phyloP scores from a whole-genome alignment of 176 grass and related monocot genomes.

The Oryza glaberrima region DNA sequence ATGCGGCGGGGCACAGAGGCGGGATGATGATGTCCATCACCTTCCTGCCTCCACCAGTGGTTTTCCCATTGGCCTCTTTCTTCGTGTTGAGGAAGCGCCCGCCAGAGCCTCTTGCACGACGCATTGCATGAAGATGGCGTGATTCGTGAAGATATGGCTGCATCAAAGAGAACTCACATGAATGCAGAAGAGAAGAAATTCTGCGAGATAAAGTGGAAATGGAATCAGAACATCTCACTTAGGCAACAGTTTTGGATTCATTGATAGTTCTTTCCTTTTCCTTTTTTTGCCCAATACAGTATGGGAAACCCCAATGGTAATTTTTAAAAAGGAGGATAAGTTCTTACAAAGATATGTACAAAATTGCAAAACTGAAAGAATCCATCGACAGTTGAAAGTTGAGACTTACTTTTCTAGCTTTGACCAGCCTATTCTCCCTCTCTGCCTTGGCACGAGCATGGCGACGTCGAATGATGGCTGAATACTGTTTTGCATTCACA shows the following conservation, averaged over 20 bases:
- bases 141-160: constrained; percentile 97
- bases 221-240: neutral
- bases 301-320: too few relatives aligned
- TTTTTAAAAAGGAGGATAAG: too few relatives aligned
- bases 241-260: neutral
- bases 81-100: constrained; percentile 95
- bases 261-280: neutral
- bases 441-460: constrained; percentile 82
- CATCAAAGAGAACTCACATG: constrained; percentile 20
- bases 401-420: constrained; percentile 68
- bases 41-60: constrained; percentile 16
- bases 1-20: constrained; percentile 35
- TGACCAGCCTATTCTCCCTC: constrained; percentile 66
- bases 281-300: too few relatives aligned
- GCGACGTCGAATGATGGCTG: constrained; percentile 83
- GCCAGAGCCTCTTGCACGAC: constrained; percentile 76
- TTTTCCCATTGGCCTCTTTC: constrained; percentile 43
- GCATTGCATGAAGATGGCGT: constrained; percentile 89
- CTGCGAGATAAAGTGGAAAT: neutral
- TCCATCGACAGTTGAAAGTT: neutral
- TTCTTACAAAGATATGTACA: too few relatives aligned
- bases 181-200: neutral
- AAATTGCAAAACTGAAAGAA: neutral
- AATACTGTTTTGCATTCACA: constrained; percentile 91
- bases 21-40: neutral